Conservation (phyloP, 352 stramenopile genomes). For the Pythium vanterpoolii region DNA sequence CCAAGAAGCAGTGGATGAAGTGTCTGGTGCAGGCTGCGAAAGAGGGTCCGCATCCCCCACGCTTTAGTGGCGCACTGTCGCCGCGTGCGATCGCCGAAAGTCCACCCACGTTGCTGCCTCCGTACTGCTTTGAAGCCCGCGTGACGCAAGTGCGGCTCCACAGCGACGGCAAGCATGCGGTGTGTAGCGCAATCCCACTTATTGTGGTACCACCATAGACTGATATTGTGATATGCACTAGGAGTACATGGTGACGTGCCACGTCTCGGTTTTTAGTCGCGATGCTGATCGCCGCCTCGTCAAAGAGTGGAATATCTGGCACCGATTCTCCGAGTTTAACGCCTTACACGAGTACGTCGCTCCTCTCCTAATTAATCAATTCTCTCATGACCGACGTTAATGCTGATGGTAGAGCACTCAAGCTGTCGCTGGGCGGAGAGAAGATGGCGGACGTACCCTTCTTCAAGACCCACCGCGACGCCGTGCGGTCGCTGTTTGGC, state of each 20-base stretch:
- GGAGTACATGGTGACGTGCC: constrained; percentile 67
- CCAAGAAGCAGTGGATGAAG: constrained; percentile 60
- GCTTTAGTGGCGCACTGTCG: constrained; percentile 40
- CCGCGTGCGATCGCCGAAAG: constrained; percentile 23
- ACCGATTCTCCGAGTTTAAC: constrained; percentile 64
- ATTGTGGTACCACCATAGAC: neutral
- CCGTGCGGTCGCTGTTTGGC: constrained; percentile 43
- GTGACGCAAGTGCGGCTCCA: constrained; percentile 31
- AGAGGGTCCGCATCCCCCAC: constrained; percentile 40
- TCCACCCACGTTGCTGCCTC: constrained; percentile 29
- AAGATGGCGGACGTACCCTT: constrained; percentile 46
- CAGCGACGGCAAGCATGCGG: constrained; percentile 44
- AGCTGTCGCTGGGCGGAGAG: constrained; percentile 38
- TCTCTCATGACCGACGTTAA: neutral
- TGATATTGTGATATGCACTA: constrained; percentile 18
- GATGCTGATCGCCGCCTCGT: constrained; percentile 36
- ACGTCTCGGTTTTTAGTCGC: constrained; percentile 54
- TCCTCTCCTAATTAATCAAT: neutral
- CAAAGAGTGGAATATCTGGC: constrained; percentile 67
- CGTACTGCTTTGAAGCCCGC: constrained; percentile 19
- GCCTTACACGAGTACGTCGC: constrained; percentile 41
- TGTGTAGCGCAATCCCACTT: constrained; percentile 13
- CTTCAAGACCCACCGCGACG: constrained; percentile 51
- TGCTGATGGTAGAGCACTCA: constrained; percentile 24
- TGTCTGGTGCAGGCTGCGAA: constrained; percentile 36